Base-by-base conservation (phyloP, 371 early-diverging fungal species). In the Mortierella sp. region DNA sequence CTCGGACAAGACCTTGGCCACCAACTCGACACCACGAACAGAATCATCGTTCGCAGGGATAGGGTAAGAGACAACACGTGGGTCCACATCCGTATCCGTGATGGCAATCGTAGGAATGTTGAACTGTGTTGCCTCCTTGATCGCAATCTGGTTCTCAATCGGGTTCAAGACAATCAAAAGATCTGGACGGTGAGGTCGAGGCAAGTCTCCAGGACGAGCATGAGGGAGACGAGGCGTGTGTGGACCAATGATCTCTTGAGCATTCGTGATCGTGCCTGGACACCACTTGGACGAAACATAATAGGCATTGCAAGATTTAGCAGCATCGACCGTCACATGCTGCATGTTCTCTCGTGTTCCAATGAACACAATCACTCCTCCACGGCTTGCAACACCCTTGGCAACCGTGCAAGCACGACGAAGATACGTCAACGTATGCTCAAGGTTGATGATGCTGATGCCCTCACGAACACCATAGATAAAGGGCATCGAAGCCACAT, bases 41-140 rank as follows among this genome's bases (percentile, higher is more conserved):
- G 93, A 89, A 81, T 98, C 98, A 74, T 98, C 99, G 82, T 98
- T 98, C 51, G 92, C 98, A 1, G 99, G 97, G 48, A 98, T 95
- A n/a, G 97, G 95, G 82, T 97, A 98, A 7, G 96, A 92, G 45
- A 98, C 96, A 18, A 72, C 74, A 18, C 89, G 85, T 52, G 99
- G 98, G 81, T 98, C 94, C 70, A 90, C 92, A 84, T 98, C 95
- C 47, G 97, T 96, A 77, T 98, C 99, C 51, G 93, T 90, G 61
- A 98, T 85, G 53, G 94, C 96, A 57, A 98, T 91, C 21, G 97
- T 93, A 29, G 99, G 98, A 47, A 98, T 91, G 68, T 92, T 89
- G 75, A 88, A 83, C 58, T 88, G 80, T 61, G 91, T 88, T 21
- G 96, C 93, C 80, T 98, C 99, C 51, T 89, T 80, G 65, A 96